Conservation (phyloP, 306 rosid genomes). For the Cicer cuneatum region DNA sequence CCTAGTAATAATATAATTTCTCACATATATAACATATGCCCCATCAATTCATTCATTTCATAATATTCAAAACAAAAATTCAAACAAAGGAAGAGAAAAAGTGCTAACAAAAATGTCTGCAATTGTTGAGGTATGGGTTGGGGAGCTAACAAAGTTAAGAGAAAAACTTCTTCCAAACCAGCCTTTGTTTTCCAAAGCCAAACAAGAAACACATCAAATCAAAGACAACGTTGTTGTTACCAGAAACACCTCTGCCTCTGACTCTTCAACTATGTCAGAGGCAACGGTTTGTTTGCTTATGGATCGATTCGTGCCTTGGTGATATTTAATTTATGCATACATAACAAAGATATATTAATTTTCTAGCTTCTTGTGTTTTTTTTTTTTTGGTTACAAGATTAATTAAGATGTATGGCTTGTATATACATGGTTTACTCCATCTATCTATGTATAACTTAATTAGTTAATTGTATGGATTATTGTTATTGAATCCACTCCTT, state of each 20-base stretch:
- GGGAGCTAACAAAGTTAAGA: slow-evolving; percentile 65
- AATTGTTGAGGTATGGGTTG: slow-evolving; percentile 67
- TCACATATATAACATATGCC: background rate
- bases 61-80: background rate
- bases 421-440: background rate
- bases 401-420: background rate
- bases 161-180: slow-evolving; percentile 55
- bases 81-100: background rate
- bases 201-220: slow-evolving; percentile 42
- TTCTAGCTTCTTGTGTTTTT: background rate
- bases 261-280: slow-evolving; percentile 61
- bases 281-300: slow-evolving; percentile 72
- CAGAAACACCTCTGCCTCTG: slow-evolving; percentile 10
- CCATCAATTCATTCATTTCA: too few relatives aligned
- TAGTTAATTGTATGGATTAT: slow-evolving; percentile 15
- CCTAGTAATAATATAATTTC: slow-evolving; percentile 17
- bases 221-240: slow-evolving; percentile 18
- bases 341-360: too few relatives aligned
- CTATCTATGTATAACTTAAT: background rate
- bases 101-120: slow-evolving; percentile 61
- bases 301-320: slow-evolving; percentile 88
- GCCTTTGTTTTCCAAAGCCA: slow-evolving; percentile 40
- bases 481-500: background rate
- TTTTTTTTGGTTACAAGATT: background rate
- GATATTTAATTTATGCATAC: slow-evolving; percentile 19